These are phyloP conservation scores for Coemansia sp. DNA, from an alignment of 192 early-diverging fungal species.

Conservation along the genomic window DNA sequence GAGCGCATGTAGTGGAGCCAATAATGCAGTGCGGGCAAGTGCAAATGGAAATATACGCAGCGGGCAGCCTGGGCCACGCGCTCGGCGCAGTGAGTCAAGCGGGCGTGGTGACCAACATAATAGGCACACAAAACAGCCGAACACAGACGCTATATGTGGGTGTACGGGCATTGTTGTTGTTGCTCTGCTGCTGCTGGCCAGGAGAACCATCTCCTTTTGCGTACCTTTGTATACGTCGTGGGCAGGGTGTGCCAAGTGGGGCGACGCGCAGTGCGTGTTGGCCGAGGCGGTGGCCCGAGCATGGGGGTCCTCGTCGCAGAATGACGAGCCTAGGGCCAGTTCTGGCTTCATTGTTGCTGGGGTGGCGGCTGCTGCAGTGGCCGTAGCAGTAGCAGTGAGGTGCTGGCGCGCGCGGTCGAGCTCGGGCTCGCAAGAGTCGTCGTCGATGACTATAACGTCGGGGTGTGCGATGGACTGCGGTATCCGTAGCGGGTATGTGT, in stretches of 20 bases:
- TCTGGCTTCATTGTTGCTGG: conserved; percentile 8
- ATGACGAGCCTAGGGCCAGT: not conserved
- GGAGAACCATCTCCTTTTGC: not conserved
- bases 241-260: conserved; percentile 10
- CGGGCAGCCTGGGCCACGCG: conserved; percentile 11
- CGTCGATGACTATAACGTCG: conserved; percentile 49
- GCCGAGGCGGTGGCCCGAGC: conserved; percentile 6
- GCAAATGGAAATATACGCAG: conserved; percentile 8
- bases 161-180: not conserved
- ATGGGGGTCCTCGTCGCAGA: conserved; percentile 2
- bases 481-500: conserved; percentile 27
- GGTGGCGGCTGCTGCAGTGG: conserved; percentile 2
- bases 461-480: conserved; percentile 10
- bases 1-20: not conserved
- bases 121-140: not conserved
- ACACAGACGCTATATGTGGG: not conserved
- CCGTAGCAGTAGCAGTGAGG: conserved; percentile 5
- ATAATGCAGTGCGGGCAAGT: not conserved
- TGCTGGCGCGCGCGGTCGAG: conserved; percentile 8
- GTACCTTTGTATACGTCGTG: conserved; percentile 20
- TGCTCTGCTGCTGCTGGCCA: not conserved
- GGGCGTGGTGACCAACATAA: conserved; percentile 1
- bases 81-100: conserved; percentile 7
- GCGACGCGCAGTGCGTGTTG: conserved; percentile 20
- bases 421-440: conserved; percentile 44